Base-by-base conservation (phyloP, 495 filamentous ascomycete species). In the Viridothelium virens region DNA sequence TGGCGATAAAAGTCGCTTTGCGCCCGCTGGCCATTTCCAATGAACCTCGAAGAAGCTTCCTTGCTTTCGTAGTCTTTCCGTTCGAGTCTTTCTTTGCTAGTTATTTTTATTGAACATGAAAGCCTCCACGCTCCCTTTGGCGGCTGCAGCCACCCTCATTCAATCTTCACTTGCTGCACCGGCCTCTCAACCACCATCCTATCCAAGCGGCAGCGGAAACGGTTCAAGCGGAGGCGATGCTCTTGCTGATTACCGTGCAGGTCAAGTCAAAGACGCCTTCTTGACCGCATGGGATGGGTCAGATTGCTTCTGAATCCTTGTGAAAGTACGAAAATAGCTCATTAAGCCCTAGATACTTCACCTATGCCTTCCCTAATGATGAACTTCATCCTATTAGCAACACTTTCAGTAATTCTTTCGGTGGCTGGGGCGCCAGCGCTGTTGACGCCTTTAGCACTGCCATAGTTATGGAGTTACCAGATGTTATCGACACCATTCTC, bases 381-480 rank as follows among this genome's bases (percentile, higher is more conserved):
- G 89, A 92, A 64, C 75, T 96, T 41, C 80, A 79, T 70, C 90
- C 91, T 4, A 80, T 89, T 4, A 81, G 80, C 31, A 91, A 91
- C 66, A 74, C 76, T 2, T 87, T 77, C 56, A 79, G 78, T 12
- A 86, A 95, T 71, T 89, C 90, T 41, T 91, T 91, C 65, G 94
- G 93, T 72, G 87, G 87, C 68, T 96, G 91, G 91, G 91, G 91
- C 11, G 91, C 91, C 50, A 89, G 84, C 48, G 89, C 91, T 5
- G 83, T 94, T 14, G 91, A 96, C 77, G 91, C 90, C 12, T 77
- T 96, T 38, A 88, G 84, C 65, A 96, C 91, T 0, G 91, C 91
- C 0, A 75, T 91, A 47, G 77, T 96, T 10, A 95, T 95, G 90
- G 79, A 79, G 50, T 82, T 90, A 33, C 76, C 79, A 18, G 80